These are phyloP conservation scores for Nidula niveotomentosa DNA, from an alignment of 1,284 basidiomycete genomes.

Conservation along the genomic window DNA sequence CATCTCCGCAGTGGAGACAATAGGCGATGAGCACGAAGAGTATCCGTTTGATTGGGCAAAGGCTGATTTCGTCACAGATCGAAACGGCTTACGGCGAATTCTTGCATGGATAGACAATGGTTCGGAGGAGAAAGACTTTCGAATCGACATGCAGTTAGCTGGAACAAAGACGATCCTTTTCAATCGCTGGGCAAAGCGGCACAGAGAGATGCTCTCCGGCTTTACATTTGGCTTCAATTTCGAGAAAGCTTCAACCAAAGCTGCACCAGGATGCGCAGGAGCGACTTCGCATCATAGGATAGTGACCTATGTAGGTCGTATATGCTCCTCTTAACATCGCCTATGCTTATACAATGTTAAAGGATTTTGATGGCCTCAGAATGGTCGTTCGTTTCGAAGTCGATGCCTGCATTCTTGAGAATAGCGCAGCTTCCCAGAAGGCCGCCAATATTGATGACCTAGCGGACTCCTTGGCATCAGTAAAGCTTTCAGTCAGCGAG, in stretches of 20 bases:
- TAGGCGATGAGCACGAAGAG: slow-evolving; percentile 26
- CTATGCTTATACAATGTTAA: slow-evolving; percentile 1
- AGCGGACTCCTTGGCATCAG: slow-evolving; percentile 22
- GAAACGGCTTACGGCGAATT: slow-evolving; percentile 57
- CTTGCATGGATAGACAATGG: slow-evolving; percentile 46
- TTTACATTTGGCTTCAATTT: slow-evolving; percentile 48
- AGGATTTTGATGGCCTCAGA: slow-evolving; percentile 47
- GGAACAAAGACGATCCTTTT: slow-evolving; percentile 52
- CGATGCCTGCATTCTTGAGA: slow-evolving; percentile 38
- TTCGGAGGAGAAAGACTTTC: slow-evolving; percentile 37
- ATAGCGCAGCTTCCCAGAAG: slow-evolving; percentile 12
- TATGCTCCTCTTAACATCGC: background rate
- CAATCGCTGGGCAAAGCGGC: slow-evolving; percentile 46
- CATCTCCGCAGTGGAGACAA: slow-evolving; percentile 45
- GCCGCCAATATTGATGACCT: slow-evolving; percentile 34
- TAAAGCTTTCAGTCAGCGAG: slow-evolving; percentile 17
- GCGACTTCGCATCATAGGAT: slow-evolving; percentile 51
- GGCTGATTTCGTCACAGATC: slow-evolving; percentile 56
- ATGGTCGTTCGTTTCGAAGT: slow-evolving; percentile 53
- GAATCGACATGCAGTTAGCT: slow-evolving; percentile 56
- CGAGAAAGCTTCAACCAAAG: slow-evolving; percentile 43
- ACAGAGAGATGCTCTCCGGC: slow-evolving; percentile 27
- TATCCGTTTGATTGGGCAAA: slow-evolving; percentile 43
- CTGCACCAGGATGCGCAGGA: slow-evolving; percentile 37
- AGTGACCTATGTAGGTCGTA: slow-evolving; percentile 42